Evolutionary conservation across 2,329 filamentous ascomycete species (phyloP), one percentile per base, ranked within the genome.

Genomic region (Fusarium goolgardi): DNA sequence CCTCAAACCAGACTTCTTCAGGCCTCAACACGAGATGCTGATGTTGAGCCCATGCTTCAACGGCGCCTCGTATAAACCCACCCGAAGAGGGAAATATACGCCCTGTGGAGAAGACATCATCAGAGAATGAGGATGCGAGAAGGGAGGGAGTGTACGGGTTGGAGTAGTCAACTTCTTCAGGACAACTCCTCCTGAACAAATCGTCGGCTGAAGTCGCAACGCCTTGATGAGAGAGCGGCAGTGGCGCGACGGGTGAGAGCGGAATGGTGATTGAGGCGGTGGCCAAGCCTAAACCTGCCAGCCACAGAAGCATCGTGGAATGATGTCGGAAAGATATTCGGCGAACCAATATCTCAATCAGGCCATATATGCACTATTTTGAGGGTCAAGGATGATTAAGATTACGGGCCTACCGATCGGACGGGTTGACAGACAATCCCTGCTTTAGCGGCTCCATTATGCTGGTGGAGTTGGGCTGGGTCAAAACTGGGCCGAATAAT

Each of bases 1-100:
- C 83, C 50, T 85, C 80, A 65, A 86, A 82, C 85, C 85, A 87
- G 31, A 87, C 75, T 53, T 86, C 84, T 37, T 87, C 84, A 0
- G 85, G 84, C 1, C 84, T 80, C 16, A 87, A 74, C 1, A 79
- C 76, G 2, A 87, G 76, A 66, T 85, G 80, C 59, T 84, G 81
- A 56, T 86, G 83, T 49, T 81, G 73, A 29, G 79, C 82, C 79
- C 85, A 86, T 1, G 84, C 83, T 32, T 81, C 76, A 41, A 85
- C 75, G 6, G 80, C 80, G 18, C 81, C 79, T 20, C 81, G 77
- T 21, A 85, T 76, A 64, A 86, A 79, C 27, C 82, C 81, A 59
- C 72, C 76, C 0, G 77, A 79, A 2, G 76, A 78, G 2, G 77
- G 69, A 25, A 71, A 78, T 6, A 77, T 41, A 18, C 54, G 67